Percentiles rank a stretch among this genome's conserved stretches.
phyloP scores from a whole-genome alignment of 1,139 yeast genomes.

The Maudiozyma humilis region DNA sequence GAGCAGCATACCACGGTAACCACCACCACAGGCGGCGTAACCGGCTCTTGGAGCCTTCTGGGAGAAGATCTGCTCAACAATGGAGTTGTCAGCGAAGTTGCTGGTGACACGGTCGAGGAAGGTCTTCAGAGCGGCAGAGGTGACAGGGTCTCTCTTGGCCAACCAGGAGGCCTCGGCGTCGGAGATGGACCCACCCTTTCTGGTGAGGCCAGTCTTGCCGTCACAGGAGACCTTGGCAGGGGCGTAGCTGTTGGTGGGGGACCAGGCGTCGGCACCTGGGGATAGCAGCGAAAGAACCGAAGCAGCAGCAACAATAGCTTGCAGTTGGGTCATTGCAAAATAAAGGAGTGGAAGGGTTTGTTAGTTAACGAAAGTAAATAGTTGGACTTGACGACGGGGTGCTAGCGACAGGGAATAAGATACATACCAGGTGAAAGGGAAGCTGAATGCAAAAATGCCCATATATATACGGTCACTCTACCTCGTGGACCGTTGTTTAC shows the following conservation, averaged over 20 bases:
- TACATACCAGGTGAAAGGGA: neutral
- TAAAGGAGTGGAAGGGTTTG: neutral
- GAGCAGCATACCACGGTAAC: slow-evolving; percentile 79
- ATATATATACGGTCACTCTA: too few species aligned
- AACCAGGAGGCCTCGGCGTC: slow-evolving; percentile 27
- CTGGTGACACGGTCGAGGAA: slow-evolving; percentile 47
- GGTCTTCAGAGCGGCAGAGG: slow-evolving; percentile 45
- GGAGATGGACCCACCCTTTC: slow-evolving; percentile 21
- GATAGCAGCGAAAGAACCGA: neutral
- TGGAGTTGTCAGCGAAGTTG: slow-evolving; percentile 36
- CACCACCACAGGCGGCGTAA: slow-evolving; percentile 83
- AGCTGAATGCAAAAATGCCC: too few species aligned
- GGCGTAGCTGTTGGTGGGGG: slow-evolving; percentile 54
- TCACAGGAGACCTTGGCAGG: slow-evolving; percentile 53
- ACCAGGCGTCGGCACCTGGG: slow-evolving; percentile 19
- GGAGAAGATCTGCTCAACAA: slow-evolving; percentile 16
- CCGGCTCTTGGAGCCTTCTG: slow-evolving; percentile 41
- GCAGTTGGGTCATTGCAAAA: slow-evolving; percentile 13
- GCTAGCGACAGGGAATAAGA: neutral
- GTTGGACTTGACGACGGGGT: neutral
- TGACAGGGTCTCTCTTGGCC: slow-evolving; percentile 41
- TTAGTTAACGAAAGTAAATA: slow-evolving; percentile 3
- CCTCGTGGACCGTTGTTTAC: too few species aligned
- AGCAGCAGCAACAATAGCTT: slow-evolving; percentile 3
- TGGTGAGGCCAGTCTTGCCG: slow-evolving; percentile 33